Evolutionary conservation across 768 basidiomycete genomes (phyloP).

Genomic region (Sarcomyxa edulis): DNA sequence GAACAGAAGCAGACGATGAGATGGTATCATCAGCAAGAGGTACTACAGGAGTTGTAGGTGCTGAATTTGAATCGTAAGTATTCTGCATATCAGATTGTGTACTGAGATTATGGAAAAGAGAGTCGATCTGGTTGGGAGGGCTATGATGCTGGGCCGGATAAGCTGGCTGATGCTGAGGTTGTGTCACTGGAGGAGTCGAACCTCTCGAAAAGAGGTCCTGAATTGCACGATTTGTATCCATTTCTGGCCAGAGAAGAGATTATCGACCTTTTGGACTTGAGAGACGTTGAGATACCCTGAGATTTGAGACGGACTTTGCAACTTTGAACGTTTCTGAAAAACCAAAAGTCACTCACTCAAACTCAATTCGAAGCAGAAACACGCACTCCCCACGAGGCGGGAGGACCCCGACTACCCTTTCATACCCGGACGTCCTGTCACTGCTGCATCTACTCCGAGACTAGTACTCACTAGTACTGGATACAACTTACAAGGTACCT

Average conservation of each 20-base stretch:
- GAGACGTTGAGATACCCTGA: too few relatives aligned
- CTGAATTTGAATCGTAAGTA: constrained; percentile 23
- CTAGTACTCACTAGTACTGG: too few relatives aligned
- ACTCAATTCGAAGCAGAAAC: too few relatives aligned
- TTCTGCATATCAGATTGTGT: constrained; percentile 35
- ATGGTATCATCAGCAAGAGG: constrained; percentile 41
- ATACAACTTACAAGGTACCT: too few relatives aligned
- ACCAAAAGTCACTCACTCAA: too few relatives aligned
- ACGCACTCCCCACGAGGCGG: too few relatives aligned
- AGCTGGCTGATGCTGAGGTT: constrained; percentile 25
- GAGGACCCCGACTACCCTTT: too few relatives aligned
- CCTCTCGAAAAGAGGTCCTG: constrained; percentile 53
- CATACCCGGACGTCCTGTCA: too few relatives aligned
- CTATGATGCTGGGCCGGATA: constrained; percentile 33
- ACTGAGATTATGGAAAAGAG: constrained; percentile 57
- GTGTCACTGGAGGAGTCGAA: constrained; percentile 43
- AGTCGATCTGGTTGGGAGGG: constrained; percentile 59
- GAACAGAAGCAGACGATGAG: constrained; percentile 34
- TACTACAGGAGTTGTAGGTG: constrained; percentile 34
- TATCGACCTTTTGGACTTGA: too few relatives aligned
- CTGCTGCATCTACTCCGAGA: too few relatives aligned
- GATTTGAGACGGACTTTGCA: too few relatives aligned
- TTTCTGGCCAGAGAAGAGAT: constrained; percentile 18
- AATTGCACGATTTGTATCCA: constrained; percentile 34
- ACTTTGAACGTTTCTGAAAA: too few relatives aligned